Evolutionary conservation across 2,329 filamentous ascomycete species (phyloP).

Genomic region (Stachybotrys elegans): DNA sequence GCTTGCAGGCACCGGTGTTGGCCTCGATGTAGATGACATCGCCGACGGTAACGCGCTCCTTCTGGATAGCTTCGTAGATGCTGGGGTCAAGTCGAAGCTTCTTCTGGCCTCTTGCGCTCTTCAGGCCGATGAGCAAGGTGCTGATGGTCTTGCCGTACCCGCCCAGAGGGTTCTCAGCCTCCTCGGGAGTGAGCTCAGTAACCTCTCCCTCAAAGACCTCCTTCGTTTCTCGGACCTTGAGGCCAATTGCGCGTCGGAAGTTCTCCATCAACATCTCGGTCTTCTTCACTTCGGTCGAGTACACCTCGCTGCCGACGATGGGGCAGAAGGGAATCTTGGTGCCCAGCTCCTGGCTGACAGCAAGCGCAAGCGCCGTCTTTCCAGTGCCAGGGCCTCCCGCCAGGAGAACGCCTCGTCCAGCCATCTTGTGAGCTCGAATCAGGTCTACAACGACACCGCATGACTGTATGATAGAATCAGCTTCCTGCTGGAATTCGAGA

Average conservation of each 20-base stretch:
- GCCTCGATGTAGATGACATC: slow-evolving; percentile 99
- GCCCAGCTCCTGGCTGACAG: slow-evolving; percentile 93
- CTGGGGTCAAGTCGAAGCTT: slow-evolving; percentile 94
- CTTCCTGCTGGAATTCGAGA: not conserved
- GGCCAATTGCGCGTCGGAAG: slow-evolving; percentile 90
- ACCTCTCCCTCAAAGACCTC: slow-evolving; percentile 99
- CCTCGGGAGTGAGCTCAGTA: slow-evolving; percentile 93
- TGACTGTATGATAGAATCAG: slow-evolving; percentile 48
- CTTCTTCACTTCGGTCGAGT: slow-evolving; percentile 98
- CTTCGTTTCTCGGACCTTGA: slow-evolving; percentile 97
- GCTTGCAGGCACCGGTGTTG: slow-evolving; percentile 96
- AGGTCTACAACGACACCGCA: slow-evolving; percentile 94
- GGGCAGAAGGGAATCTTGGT: slow-evolving; percentile 98
- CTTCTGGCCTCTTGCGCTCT: slow-evolving; percentile 95
- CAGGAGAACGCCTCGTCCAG: slow-evolving; percentile 85
- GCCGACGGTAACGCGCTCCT: slow-evolving; percentile 91
- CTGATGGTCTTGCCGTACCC: slow-evolving; percentile 97
- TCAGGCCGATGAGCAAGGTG: slow-evolving; percentile 88
- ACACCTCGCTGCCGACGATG: slow-evolving; percentile 96
- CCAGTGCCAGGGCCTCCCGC: slow-evolving; percentile 94
- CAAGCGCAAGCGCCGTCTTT: slow-evolving; percentile 93
- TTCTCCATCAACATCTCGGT: slow-evolving; percentile 99
- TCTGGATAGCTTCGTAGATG: slow-evolving; percentile 99
- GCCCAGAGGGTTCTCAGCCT: slow-evolving; percentile 94
- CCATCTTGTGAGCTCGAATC: slow-evolving; percentile 96